phyloP scores from a whole-genome alignment of 352 stramenopile species.

The Globisporangium spiculum region DNA sequence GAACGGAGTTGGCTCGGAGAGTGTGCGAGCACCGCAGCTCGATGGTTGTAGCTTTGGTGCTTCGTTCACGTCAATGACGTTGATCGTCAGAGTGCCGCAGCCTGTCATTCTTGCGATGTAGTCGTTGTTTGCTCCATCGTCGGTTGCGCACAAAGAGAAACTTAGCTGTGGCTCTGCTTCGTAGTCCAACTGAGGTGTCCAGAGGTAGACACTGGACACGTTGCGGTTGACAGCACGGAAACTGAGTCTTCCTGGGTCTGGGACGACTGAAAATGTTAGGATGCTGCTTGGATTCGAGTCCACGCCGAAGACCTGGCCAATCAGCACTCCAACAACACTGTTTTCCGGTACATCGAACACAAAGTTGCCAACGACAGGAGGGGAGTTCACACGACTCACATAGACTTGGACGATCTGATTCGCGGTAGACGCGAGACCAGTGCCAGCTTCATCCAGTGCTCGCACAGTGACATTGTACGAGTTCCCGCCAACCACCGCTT shows the following conservation, averaged over 20 bases:
- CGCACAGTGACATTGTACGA: constrained; percentile 7
- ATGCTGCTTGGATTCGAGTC: constrained; percentile 40
- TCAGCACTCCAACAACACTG: constrained; percentile 19
- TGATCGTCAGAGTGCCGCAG: constrained; percentile 36
- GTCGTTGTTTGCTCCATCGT: constrained; percentile 46
- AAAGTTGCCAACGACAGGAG: constrained; percentile 10
- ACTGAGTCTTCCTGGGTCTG: constrained; percentile 22
- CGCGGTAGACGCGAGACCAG: constrained; percentile 4
- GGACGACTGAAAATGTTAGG: constrained; percentile 38
- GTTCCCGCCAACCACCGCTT: background rate
- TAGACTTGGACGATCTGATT: constrained; percentile 11
- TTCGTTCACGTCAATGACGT: constrained; percentile 43
- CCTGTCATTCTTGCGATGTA: constrained; percentile 44
- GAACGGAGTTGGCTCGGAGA: constrained; percentile 3
- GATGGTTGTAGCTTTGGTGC: constrained; percentile 23
- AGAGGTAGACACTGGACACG: constrained; percentile 31
- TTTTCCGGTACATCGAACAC: constrained; percentile 8
- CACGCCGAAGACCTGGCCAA: constrained; percentile 29
- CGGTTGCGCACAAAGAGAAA: constrained; percentile 42
- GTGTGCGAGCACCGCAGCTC: background rate
- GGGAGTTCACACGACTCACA: constrained; percentile 5
- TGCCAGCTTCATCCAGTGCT: constrained; percentile 5
- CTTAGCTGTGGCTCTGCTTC: constrained; percentile 28
- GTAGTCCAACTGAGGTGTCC: constrained; percentile 30
- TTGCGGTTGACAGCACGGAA: constrained; percentile 28